Evolutionary conservation across 2,329 filamentous ascomycete species (phyloP).

Genomic region (Colletotrichum magnum): DNA sequence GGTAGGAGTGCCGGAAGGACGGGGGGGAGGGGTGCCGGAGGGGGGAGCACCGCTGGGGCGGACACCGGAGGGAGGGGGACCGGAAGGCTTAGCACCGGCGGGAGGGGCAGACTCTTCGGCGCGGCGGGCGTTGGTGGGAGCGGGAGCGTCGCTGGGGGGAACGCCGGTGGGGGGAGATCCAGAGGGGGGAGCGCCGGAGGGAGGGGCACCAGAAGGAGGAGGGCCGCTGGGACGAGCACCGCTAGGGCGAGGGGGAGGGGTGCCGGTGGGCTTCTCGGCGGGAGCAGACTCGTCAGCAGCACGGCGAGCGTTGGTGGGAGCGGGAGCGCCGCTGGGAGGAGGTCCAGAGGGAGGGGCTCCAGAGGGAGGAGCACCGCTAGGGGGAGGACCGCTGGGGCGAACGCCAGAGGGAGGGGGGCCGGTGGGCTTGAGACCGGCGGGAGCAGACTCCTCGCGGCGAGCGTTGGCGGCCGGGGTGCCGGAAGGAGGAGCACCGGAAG

Average conservation of each 20-base stretch:
- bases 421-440: conserved; percentile 15
- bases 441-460: conserved; percentile 8
- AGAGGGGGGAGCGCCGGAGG: conserved; percentile 12
- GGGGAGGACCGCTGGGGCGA: conserved; percentile 18
- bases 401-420: conserved; percentile 19
- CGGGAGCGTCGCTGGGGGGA: neutral
- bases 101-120: conserved; percentile 6
- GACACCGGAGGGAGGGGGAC: conserved; percentile 16
- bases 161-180: conserved; percentile 1
- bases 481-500: conserved; percentile 11
- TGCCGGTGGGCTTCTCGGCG: conserved; percentile 8
- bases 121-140: conserved; percentile 14
- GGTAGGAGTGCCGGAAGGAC: conserved; percentile 9
- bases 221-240: conserved; percentile 11
- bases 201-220: conserved; percentile 13
- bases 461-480: conserved; percentile 3
- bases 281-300: conserved; percentile 15
- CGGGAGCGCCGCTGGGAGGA: conserved; percentile 20
- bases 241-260: conserved; percentile 3
- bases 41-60: conserved; percentile 10
- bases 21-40: conserved; percentile 15
- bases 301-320: conserved; percentile 26
- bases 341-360: conserved; percentile 13
- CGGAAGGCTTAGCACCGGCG: conserved; percentile 6
- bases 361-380: conserved; percentile 17